These are phyloP conservation scores for Agaricales sp. DNA, from an alignment of 1,284 basidiomycete species.

Conservation along the genomic window DNA sequence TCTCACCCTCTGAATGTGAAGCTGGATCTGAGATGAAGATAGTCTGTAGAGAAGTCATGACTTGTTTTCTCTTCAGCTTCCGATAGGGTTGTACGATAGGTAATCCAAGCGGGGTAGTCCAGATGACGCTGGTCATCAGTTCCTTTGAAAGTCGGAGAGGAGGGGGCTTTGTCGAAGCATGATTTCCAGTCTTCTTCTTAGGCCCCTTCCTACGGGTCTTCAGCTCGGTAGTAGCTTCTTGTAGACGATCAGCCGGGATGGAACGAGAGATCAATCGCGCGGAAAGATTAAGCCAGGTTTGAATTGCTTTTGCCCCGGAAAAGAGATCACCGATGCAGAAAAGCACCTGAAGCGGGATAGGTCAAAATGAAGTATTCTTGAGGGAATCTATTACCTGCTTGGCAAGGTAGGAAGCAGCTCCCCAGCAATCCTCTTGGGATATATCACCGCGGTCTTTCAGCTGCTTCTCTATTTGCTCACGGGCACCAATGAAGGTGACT, in stretches of 20 bases:
- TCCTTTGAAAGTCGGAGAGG: conserved; percentile 57
- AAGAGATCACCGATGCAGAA: conserved; percentile 88
- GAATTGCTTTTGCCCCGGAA: conserved; percentile 84
- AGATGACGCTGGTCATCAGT: conserved; percentile 93
- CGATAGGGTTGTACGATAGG: conserved; percentile 97
- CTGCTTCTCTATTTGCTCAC: conserved; percentile 92
- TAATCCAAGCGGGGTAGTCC: conserved; percentile 92
- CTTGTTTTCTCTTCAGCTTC: conserved; percentile 73
- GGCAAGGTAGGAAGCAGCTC: conserved; percentile 76
- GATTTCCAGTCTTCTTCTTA: conserved; percentile 6
- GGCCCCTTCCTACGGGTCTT: conserved; percentile 13
- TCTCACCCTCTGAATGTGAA: conserved; percentile 56
- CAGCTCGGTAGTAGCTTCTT: conserved; percentile 31
- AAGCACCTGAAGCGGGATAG: conserved; percentile 41
- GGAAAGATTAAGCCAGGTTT: conserved; percentile 81
- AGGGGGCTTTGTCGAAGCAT: conserved; percentile 10
- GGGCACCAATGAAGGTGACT: conserved; percentile 92
- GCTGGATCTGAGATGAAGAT: conserved; percentile 93
- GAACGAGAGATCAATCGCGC: conserved; percentile 86
- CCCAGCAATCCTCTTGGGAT: conserved; percentile 64
- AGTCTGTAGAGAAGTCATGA: conserved; percentile 80
- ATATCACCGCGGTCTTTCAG: conserved; percentile 73
- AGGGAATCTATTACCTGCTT: no score
- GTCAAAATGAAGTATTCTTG: no score
- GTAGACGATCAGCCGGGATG: conserved; percentile 69